Evolutionary conservation across 306 rosid species (phyloP).

Genomic region (Sophora flavescens): DNA sequence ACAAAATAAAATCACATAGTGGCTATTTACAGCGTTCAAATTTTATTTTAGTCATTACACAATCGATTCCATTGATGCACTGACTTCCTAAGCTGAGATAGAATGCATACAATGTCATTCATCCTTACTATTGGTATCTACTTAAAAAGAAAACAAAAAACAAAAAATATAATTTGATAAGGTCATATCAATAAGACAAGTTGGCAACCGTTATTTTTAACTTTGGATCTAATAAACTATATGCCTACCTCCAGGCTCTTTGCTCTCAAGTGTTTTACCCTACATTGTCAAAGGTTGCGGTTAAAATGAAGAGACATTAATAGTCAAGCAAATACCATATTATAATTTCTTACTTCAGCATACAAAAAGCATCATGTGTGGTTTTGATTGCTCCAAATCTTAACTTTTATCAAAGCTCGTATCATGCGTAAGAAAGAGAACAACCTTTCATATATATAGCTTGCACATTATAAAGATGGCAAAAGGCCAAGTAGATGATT

Average conservation of each 20-base stretch:
- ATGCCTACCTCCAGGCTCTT: conserved; percentile 17
- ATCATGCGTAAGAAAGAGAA: conserved; percentile 17
- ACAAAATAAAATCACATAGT: conserved; percentile 18
- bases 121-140: not conserved
- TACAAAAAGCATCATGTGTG: conserved; percentile 2
- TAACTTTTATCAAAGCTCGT: conserved; percentile 15
- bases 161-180: not conserved
- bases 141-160: conserved; percentile 11
- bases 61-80: not conserved
- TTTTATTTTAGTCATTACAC: not conserved
- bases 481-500: conserved; percentile 28
- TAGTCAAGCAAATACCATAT: not conserved
- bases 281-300: conserved; percentile 22
- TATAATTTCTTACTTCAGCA: conserved; percentile 26
- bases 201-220: not conserved
- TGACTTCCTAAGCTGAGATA: conserved; percentile 2
- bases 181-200: not conserved
- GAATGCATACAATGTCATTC: conserved; percentile 3
- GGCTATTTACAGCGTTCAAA: conserved; percentile 6
- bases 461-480: conserved; percentile 5
- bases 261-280: not conserved
- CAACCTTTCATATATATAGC: conserved; percentile 26
- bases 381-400: conserved; percentile 22
- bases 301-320: conserved; percentile 24
- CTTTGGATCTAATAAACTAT: conserved; percentile 32